Percentiles rank a stretch among this genome's conserved stretches.
phyloP scores from a whole-genome alignment of 768 basidiomycete species.

The Kwoniella sp. region DNA sequence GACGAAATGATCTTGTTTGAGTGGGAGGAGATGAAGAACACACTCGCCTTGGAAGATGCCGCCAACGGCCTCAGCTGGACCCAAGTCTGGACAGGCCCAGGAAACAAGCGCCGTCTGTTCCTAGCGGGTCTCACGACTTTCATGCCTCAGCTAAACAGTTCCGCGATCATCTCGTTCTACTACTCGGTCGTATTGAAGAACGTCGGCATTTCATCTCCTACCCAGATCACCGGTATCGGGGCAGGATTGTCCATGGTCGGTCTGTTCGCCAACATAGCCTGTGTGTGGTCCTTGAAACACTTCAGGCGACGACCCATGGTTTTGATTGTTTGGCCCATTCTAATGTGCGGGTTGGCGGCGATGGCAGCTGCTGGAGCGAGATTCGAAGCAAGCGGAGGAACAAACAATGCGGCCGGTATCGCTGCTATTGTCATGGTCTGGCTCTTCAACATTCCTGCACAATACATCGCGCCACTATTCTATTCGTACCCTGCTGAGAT shows the following conservation, averaged over 20 bases:
- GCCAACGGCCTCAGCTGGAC: conserved; percentile 62
- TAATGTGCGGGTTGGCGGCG: conserved; percentile 10
- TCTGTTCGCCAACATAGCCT: conserved; percentile 3
- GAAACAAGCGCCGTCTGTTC: conserved; percentile 71
- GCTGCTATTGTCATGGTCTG: conserved; percentile 27
- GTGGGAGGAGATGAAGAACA: conserved; percentile 65
- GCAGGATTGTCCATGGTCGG: conserved; percentile 8
- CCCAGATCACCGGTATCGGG: conserved; percentile 5
- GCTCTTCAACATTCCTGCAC: background rate
- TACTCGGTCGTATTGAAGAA: conserved; percentile 9
- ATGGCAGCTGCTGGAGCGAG: conserved; percentile 4
- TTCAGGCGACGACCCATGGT: conserved; percentile 19
- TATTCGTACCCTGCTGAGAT: conserved; percentile 33
- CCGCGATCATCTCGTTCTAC: conserved; percentile 11
- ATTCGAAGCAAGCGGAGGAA: conserved; percentile 5
- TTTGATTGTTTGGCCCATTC: conserved; percentile 13
- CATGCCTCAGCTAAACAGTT: conserved; percentile 15
- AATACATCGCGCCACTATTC: conserved; percentile 6
- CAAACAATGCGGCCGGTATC: conserved; percentile 51
- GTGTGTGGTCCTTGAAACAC: conserved; percentile 14
- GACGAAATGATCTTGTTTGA: conserved; percentile 58
- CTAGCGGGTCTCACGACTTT: conserved; percentile 1
- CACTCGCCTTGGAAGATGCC: conserved; percentile 66
- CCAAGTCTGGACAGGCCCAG: conserved; percentile 64
- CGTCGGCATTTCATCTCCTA: conserved; percentile 1